A percentile compares a stretch with the other conserved stretches of the same genome.
Conservation (phyloP, 2,329 filamentous ascomycete species). For the Juglanconis sp. region DNA sequence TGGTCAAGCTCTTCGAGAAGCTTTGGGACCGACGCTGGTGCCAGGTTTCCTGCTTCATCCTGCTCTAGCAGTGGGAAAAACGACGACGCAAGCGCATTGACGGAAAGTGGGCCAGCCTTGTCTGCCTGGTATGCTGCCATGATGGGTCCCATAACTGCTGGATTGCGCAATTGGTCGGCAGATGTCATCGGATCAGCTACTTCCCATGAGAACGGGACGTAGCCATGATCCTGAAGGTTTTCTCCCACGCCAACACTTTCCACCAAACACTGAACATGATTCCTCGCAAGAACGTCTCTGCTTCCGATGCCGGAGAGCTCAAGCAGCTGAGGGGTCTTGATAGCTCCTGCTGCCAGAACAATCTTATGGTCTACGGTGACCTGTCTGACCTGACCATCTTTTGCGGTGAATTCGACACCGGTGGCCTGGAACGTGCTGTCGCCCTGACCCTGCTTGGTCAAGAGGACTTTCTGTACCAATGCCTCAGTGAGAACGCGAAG, state of each 20-base stretch:
- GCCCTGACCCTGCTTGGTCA: constrained; percentile 5
- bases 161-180: constrained; percentile 17
- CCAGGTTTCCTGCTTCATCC: neutral
- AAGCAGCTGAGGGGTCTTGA: constrained; percentile 24
- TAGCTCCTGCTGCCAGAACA: constrained; percentile 31
- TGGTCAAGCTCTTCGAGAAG: neutral
- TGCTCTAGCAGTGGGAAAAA: constrained; percentile 10
- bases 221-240: constrained; percentile 38
- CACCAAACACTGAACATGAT: constrained; percentile 31
- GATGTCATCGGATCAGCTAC: constrained; percentile 31
- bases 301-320: constrained; percentile 26
- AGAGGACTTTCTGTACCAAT: constrained; percentile 23
- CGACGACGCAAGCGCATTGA: constrained; percentile 26
- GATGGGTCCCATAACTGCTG: constrained; percentile 11
- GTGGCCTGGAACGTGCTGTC: constrained; percentile 19
- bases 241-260: constrained; percentile 35
- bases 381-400: constrained; percentile 18
- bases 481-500: constrained; percentile 22
- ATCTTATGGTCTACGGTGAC: constrained; percentile 21
- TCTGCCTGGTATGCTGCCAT: constrained; percentile 27
- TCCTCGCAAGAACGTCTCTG: constrained; percentile 33
- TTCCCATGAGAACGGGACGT: constrained; percentile 25
- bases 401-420: constrained; percentile 22
- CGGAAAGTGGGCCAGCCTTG: constrained; percentile 24
- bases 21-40: neutral